Base-by-base conservation (phyloP, 306 rosid genomes). In the Vachellia collinsii region DNA sequence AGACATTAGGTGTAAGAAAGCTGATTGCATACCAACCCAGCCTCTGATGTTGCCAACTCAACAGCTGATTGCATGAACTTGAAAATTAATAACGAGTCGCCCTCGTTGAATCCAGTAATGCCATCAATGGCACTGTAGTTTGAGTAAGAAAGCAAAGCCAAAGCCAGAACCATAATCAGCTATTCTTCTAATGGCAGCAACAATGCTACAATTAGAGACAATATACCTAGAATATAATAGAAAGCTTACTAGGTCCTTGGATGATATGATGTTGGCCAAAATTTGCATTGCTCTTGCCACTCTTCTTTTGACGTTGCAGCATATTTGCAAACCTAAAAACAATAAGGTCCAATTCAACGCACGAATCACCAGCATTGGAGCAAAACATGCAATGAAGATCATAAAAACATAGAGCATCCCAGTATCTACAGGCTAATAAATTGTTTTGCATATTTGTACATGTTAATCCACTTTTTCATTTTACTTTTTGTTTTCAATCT, bases 191-290 rank as follows among this genome's bases (percentile, higher is more conserved):
- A 3, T 23, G n/a, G 37, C 51, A 72, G 53, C 53, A 67, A 82
- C 47, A 38, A 17, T 7, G 58, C 20, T 56, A 46, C 41, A 63
- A 48, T 50, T 20, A 71, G 62, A 80, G 58, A 20, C 20, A 61
- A 69, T 68, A 65, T 54, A 70, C 63, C 62, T 61, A 62, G 34
- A 81, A 78, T 48, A 42, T 4, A 20, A 69, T 20, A 74, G 53
- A 61, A 73, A 77, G 76, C 92, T 75, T 86, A 95, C 99, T 89
- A 93, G 66, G 96, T 88, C 82, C 91, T 94, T 25, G 98, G 98
- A 79, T 95, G 99, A 91, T 83, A 93, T n/a, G 99, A 93, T 10
- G 98, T 95, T 76, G 98, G 98, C 98, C 99, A 95, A 72, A 91
- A 63, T 83, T 95, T 95, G 90, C 97, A 93, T 65, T 95, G 99